These are phyloP conservation scores for Phytophthora niederhauseri DNA, from an alignment of 352 stramenopile genomes.

Conservation along the genomic window DNA sequence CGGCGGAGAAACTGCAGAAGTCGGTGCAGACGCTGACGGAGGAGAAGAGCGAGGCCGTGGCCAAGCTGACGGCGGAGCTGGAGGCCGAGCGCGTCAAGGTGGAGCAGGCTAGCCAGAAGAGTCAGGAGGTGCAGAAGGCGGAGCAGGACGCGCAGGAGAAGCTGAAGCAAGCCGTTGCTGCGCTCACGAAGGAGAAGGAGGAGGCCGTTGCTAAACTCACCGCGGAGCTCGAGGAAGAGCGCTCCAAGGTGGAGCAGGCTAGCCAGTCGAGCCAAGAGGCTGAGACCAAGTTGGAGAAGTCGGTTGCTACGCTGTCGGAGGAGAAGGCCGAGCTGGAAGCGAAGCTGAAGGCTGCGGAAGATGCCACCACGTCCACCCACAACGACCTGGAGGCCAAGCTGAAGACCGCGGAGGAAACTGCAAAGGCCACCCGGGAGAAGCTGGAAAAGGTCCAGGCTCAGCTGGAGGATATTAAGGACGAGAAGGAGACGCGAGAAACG, in stretches of 20 bases:
- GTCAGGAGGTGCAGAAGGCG: slow-evolving; percentile 21
- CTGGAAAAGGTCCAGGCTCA: slow-evolving; percentile 36
- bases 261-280: slow-evolving; percentile 19
- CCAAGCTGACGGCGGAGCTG: slow-evolving; percentile 28
- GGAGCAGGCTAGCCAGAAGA: slow-evolving; percentile 23
- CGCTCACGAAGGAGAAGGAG: slow-evolving; percentile 28
- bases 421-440: slow-evolving; percentile 23
- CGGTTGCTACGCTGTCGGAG: slow-evolving; percentile 17
- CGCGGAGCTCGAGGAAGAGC: slow-evolving; percentile 37
- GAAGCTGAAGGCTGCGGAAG: slow-evolving; percentile 24
- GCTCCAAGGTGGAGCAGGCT: slow-evolving; percentile 21
- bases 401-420: slow-evolving; percentile 12
- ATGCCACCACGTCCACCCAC: slow-evolving; percentile 15
- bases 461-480: slow-evolving; percentile 40
- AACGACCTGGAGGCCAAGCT: slow-evolving; percentile 18
- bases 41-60: slow-evolving; percentile 36
- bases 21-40: slow-evolving; percentile 18
- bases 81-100: slow-evolving; percentile 25
- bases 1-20: slow-evolving; percentile 30
- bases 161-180: slow-evolving; percentile 30
- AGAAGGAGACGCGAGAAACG: slow-evolving; percentile 47
- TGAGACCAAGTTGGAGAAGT: slow-evolving; percentile 29
- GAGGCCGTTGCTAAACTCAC: slow-evolving; percentile 34
- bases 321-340: slow-evolving; percentile 29
- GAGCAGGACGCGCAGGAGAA: slow-evolving; percentile 36